Conservation (phyloP, 495 filamentous ascomycete genomes). For the Aspergillus heteromorphus region DNA sequence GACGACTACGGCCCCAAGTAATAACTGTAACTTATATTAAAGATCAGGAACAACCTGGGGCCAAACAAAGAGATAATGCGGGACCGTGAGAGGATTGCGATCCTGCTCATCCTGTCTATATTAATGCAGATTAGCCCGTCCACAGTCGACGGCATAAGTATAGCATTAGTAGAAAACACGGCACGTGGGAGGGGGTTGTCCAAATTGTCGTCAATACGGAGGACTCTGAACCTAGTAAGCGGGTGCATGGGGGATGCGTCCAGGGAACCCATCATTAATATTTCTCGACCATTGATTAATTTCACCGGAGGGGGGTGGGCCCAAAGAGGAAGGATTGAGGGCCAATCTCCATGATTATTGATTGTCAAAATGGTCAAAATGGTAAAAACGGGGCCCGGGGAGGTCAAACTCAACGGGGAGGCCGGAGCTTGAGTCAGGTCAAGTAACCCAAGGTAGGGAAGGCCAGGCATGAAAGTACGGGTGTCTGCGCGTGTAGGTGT, state of each 20-base stretch:
- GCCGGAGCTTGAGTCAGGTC: neutral
- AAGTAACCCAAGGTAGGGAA: no score
- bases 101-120: neutral
- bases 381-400: neutral
- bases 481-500: no score
- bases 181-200: neutral
- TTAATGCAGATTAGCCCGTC: no score
- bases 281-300: neutral
- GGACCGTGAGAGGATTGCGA: neutral
- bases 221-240: neutral
- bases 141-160: no score
- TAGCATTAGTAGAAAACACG: neutral
- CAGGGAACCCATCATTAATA: no score
- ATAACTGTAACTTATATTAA: neutral
- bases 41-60: neutral
- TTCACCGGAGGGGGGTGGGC: neutral
- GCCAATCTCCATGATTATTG: neutral
- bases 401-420: neutral
- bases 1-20: neutral
- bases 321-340: neutral
- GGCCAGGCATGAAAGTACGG: no score
- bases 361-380: neutral
- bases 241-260: no score
- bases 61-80: no score
- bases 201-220: neutral